Base-by-base conservation (phyloP, 352 stramenopile species). In the Phytophthora europaea region DNA sequence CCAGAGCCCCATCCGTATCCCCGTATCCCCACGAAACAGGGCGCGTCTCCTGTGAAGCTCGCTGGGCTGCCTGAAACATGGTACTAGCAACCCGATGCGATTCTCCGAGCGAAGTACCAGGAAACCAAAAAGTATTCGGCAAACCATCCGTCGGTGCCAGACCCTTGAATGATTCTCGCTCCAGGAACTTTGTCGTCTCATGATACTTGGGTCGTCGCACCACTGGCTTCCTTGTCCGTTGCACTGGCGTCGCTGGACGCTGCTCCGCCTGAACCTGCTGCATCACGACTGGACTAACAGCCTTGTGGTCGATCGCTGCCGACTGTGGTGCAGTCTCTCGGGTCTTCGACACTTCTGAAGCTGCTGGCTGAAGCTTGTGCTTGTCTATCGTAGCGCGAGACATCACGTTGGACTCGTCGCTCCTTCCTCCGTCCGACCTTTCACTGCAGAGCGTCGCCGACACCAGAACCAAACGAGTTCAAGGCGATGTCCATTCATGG, bases 1-100 rank as follows among this genome's bases (percentile, higher is more conserved):
- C 84, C 16, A 89, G 47, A 0, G 84, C 71, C 1, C 86, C 86
- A 51, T 93, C 81, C 9, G 54, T 80, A 16, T 59, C 72, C 1
- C 83, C 82, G 26, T 92, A 93, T 1, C 84, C 86, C 86, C 86
- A 93, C 0, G 79, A 79, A 23, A 92, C 64, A 20, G 83, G 72
- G 23, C 73, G 65, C 10, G 78, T 75, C 33, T 72, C 55, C 12
- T 77, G 60, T 3, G 70, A 72, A 20, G 79, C 70, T 50, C 68
- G 61, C 6, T 77, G 61, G 0, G 73, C 76, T 5, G 75, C 63
- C 8, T 69, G 72, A n/a, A 70, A 58, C 3, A 92, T 47, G 2
- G 82, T 93, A 23, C 81, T 78, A 4, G 72, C 80, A 38, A 87
- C 38, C 0, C 84, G 79, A 70, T 81, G 81, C 28, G 73, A 67